Evolutionary conservation across 2,329 filamentous ascomycete species (phyloP).

Genomic region (Fusarium pseudonygamai): DNA sequence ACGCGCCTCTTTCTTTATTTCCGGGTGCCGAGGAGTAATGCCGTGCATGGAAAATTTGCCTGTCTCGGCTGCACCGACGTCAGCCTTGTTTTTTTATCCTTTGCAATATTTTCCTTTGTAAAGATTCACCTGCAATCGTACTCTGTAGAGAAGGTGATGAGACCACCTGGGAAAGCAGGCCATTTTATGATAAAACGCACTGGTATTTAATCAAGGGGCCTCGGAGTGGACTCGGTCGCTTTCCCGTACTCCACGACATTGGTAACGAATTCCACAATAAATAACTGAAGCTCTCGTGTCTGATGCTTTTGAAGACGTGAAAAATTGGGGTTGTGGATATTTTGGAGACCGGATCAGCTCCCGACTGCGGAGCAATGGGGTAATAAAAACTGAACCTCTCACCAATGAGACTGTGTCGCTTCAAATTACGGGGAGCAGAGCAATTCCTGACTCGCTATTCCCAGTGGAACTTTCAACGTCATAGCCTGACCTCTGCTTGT

Average conservation of each 20-base stretch:
- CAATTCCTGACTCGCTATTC: constrained; percentile 14
- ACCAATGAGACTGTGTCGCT: neutral
- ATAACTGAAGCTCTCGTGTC: neutral
- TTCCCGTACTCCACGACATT: neutral
- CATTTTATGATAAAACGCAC: neutral
- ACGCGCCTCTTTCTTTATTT: neutral
- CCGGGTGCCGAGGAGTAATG: constrained; percentile 1
- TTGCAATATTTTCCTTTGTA: neutral
- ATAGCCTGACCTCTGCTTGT: neutral
- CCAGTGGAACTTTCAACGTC: constrained; percentile 27
- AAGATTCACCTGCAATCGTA: neutral
- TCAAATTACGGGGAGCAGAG: neutral
- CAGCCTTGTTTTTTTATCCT: neutral
- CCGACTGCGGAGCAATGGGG: constrained; percentile 20
- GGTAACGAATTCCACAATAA: constrained; percentile 14
- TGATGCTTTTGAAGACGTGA: neutral
- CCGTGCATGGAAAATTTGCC: neutral
- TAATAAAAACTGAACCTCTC: constrained; percentile 28
- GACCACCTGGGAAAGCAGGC: neutral
- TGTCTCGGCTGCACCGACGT: constrained; percentile 1
- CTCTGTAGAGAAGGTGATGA: neutral
- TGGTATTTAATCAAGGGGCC: constrained; percentile 1
- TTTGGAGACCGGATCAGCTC: constrained; percentile 18
- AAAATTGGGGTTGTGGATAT: constrained; percentile 11
- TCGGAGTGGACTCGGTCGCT: constrained; percentile 5